A percentile compares a stretch with the other conserved stretches of the same genome.
These are phyloP conservation scores for Starmera quercuum DNA, from an alignment of 805 yeast genomes.

Conservation along the genomic window DNA sequence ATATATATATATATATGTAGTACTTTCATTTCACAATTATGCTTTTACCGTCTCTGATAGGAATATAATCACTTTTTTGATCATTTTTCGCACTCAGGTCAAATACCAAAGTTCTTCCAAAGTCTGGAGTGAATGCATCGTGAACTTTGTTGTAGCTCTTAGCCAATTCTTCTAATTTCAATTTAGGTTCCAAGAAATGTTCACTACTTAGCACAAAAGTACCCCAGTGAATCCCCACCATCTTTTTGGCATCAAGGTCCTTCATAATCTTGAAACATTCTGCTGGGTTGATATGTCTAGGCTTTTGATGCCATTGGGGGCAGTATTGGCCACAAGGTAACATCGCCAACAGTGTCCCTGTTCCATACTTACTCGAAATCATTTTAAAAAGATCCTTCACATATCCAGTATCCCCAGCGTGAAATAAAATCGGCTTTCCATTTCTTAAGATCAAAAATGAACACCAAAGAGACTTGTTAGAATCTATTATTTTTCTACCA, in stretches of 20 bases:
- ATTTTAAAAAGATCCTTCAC: conserved; percentile 60
- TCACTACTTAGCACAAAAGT: conserved; percentile 88
- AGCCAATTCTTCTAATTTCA: conserved; percentile 45
- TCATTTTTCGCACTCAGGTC: conserved; percentile 9
- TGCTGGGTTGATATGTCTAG: conserved; percentile 78
- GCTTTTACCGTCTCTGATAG: conserved; percentile 24
- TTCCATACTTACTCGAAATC: conserved; percentile 58
- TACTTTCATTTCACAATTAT: conserved; percentile 22
- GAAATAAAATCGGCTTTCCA: conserved; percentile 69
- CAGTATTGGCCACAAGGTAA: conserved; percentile 94
- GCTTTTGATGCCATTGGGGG: conserved; percentile 90
- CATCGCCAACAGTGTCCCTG: conserved; percentile 54
- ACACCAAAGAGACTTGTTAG: conserved; percentile 83
- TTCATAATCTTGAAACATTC: conserved; percentile 67
- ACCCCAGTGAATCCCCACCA: conserved; percentile 95
- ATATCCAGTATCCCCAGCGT: conserved; percentile 95
- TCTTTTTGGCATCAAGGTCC: conserved; percentile 50
- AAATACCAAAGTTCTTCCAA: conserved; percentile 65
- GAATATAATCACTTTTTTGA: conserved; percentile 10
- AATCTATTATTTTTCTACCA: conserved; percentile 73
- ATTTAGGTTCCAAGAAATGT: conserved; percentile 77
- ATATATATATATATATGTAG: no score
- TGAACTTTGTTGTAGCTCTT: conserved; percentile 24
- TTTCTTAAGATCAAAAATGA: conserved; percentile 67
- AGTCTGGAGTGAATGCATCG: conserved; percentile 56